Percentiles rank a stretch among this genome's conserved stretches.
These are phyloP conservation scores for Pichia ethanolica DNA, from an alignment of 805 yeast species.

Conservation along the genomic window DNA sequence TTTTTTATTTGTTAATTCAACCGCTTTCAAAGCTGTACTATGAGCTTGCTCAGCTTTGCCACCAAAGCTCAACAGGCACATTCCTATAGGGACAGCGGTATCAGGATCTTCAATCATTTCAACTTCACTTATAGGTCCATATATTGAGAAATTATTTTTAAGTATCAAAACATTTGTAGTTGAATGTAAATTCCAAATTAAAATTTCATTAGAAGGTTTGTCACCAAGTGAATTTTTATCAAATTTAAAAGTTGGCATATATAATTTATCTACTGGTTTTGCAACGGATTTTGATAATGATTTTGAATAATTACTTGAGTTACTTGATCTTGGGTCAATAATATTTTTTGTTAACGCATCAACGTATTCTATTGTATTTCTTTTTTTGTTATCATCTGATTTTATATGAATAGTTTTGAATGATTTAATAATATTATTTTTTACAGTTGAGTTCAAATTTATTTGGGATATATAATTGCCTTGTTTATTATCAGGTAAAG, in stretches of 20 bases:
- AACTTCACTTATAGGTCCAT: slow-evolving; percentile 56
- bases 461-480: slow-evolving; percentile 1
- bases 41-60: slow-evolving; percentile 48
- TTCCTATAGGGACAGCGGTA: slow-evolving; percentile 73
- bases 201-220: slow-evolving; percentile 61
- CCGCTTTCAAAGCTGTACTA: slow-evolving; percentile 38
- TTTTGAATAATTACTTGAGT: slow-evolving; percentile 8
- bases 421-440: neutral
- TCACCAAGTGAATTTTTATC: slow-evolving; percentile 73
- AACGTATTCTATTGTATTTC: slow-evolving; percentile 1
- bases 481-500: neutral
- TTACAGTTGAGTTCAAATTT: too few species aligned
- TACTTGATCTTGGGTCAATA: slow-evolving; percentile 18
- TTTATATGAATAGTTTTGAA: slow-evolving; percentile 1
- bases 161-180: slow-evolving; percentile 39
- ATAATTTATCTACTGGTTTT: slow-evolving; percentile 15
- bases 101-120: slow-evolving; percentile 59
- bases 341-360: slow-evolving; percentile 4
- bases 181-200: slow-evolving; percentile 59
- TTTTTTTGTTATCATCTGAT: neutral
- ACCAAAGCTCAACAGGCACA: slow-evolving; percentile 55
- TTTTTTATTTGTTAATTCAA: slow-evolving; percentile 31
- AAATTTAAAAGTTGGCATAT: slow-evolving; percentile 27
- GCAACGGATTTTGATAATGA: slow-evolving; percentile 6
- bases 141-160: slow-evolving; percentile 48